phyloP scores from a whole-genome alignment of 2,329 filamentous ascomycete genomes.

The Ceratocystis diversiconidia region DNA sequence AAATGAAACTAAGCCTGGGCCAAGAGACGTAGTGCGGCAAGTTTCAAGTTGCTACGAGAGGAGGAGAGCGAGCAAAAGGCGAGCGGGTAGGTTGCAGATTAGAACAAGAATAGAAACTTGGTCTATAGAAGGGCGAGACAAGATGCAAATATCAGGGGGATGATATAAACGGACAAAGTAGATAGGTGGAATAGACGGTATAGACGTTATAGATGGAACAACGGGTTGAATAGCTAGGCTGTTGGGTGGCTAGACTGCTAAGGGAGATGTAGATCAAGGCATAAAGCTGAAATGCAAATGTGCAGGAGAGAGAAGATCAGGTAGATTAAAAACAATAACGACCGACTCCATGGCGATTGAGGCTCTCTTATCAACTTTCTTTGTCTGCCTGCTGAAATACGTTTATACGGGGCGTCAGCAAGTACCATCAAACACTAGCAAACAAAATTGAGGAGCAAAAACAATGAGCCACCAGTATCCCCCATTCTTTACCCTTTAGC shows the following conservation, averaged over 20 bases:
- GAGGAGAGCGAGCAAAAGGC: background rate
- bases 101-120: background rate
- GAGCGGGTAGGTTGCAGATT: background rate
- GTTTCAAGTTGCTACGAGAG: background rate
- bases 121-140: background rate
- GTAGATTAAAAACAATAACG: background rate
- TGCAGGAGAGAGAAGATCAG: background rate
- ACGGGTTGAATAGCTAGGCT: too few species aligned
- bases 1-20: background rate
- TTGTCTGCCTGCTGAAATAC: constrained; percentile 1
- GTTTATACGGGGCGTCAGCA: background rate
- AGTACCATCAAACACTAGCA: background rate
- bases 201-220: too few species aligned
- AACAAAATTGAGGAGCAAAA: background rate
- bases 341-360: background rate
- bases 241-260: too few species aligned
- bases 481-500: background rate
- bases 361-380: background rate
- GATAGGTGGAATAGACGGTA: too few species aligned
- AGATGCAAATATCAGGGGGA: background rate
- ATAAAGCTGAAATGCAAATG: background rate
- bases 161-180: background rate
- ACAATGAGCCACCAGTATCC: background rate
- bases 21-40: background rate
- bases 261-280: too few species aligned